phyloP scores from a whole-genome alignment of 2,329 filamentous ascomycete species.

The Sclerotiophoma versabilis region DNA sequence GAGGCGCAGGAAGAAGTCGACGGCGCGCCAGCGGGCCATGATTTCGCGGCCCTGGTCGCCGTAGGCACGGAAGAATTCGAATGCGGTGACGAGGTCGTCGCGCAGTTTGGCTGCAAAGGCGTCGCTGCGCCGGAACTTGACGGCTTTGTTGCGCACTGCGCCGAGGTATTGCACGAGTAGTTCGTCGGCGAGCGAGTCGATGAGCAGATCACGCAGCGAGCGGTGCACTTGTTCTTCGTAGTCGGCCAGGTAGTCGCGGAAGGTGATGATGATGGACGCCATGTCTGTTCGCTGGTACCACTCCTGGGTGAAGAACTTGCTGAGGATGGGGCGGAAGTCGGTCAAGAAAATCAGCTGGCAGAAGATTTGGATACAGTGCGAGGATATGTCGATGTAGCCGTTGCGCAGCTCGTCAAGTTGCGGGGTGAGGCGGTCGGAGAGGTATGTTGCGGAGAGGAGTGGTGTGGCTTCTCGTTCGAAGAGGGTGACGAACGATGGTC shows the following conservation, averaged over 20 bases:
- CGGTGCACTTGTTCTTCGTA: slow-evolving; percentile 85
- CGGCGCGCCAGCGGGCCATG: slow-evolving; percentile 91
- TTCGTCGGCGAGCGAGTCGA: slow-evolving; percentile 92
- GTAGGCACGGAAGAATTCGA: slow-evolving; percentile 80
- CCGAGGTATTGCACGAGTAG: slow-evolving; percentile 85
- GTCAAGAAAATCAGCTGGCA: slow-evolving; percentile 86
- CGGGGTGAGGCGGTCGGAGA: slow-evolving; percentile 69
- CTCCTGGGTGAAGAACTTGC: slow-evolving; percentile 86
- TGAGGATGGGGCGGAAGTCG: slow-evolving; percentile 83
- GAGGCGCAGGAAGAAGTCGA: slow-evolving; percentile 81
- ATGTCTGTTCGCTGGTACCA: slow-evolving; percentile 91
- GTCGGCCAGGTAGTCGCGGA: slow-evolving; percentile 92
- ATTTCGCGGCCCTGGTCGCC: slow-evolving; percentile 64
- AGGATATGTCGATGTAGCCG: slow-evolving; percentile 93
- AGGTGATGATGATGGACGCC: slow-evolving; percentile 92
- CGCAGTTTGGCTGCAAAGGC: slow-evolving; percentile 93
- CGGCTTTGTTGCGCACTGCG: slow-evolving; percentile 85
- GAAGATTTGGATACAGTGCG: slow-evolving; percentile 89
- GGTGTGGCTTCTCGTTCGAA: slow-evolving; percentile 86
- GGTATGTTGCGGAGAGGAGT: slow-evolving; percentile 79
- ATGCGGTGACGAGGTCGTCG: slow-evolving; percentile 88
- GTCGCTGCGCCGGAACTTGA: slow-evolving; percentile 85
- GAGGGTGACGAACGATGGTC: slow-evolving; percentile 81
- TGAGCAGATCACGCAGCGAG: slow-evolving; percentile 86
- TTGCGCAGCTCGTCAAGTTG: slow-evolving; percentile 81